phyloP scores from a whole-genome alignment of 129 eudicot genomes.

The Chrysanthemum seticuspe region DNA sequence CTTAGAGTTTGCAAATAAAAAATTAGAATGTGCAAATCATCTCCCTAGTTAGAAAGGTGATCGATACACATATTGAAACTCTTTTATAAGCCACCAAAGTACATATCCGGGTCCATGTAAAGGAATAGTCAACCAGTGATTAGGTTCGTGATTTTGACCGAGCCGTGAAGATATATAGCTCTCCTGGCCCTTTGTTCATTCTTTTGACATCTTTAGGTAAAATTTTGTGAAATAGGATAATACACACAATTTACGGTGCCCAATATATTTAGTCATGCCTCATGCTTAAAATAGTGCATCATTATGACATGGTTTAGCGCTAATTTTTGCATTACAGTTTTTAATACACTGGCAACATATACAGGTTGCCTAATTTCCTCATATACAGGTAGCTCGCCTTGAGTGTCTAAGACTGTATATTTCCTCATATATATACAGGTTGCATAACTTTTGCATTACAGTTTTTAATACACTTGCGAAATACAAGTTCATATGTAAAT shows the following conservation, averaged over 20 bases:
- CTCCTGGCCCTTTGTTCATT: neutral
- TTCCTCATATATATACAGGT: no score
- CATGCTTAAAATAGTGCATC: neutral
- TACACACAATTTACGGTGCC: neutral
- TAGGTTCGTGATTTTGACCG: slow-evolving; percentile 17
- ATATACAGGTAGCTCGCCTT: no score
- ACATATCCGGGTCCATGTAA: slow-evolving; percentile 12
- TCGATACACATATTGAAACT: slow-evolving; percentile 2
- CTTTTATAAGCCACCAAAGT: neutral
- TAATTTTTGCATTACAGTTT: no score
- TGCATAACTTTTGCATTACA: no score
- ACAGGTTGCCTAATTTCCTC: no score
- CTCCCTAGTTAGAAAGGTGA: neutral
- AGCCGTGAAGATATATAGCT: slow-evolving; percentile 3
- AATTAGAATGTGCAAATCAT: no score
- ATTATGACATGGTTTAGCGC: no score
- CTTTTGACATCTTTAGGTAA: neutral
- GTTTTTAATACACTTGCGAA: no score
- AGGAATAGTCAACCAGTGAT: neutral
- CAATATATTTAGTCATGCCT: neutral
- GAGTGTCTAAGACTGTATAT: no score
- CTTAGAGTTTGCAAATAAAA: no score
- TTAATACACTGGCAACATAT: no score
- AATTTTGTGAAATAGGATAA: neutral
- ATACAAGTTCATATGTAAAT: no score